Conservation (phyloP, 2,329 filamentous ascomycete species). For the Penicillium nordicum region DNA sequence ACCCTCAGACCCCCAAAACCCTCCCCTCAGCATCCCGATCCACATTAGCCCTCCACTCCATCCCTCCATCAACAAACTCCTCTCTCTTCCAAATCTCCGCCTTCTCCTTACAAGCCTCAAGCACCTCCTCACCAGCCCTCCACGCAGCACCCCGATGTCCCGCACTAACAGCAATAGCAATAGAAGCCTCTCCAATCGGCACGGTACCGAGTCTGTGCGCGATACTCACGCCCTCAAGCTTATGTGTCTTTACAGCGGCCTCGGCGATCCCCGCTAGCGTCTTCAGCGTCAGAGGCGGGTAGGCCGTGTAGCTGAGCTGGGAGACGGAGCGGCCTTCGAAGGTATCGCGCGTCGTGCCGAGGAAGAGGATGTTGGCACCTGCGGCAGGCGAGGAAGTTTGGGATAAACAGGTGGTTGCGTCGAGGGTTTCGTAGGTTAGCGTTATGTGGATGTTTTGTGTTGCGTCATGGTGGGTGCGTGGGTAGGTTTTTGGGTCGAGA, state of each 20-base stretch:
- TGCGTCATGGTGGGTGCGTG: constrained; percentile 32
- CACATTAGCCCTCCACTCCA: constrained; percentile 81
- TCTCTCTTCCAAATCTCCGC: constrained; percentile 97
- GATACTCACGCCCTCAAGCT: constrained; percentile 70
- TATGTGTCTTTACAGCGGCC: constrained; percentile 55
- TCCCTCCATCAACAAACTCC: constrained; percentile 70
- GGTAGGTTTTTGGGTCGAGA: constrained; percentile 42
- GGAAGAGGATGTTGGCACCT: constrained; percentile 47
- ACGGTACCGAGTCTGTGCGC: constrained; percentile 81
- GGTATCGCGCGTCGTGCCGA: constrained; percentile 46
- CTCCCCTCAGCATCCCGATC: constrained; percentile 60
- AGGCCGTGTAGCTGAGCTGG: constrained; percentile 45
- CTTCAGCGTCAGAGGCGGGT: constrained; percentile 42
- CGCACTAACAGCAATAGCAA: constrained; percentile 80
- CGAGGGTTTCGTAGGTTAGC: constrained; percentile 42
- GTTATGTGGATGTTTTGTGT: constrained; percentile 41
- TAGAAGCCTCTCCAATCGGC: constrained; percentile 88
- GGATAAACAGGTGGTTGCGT: constrained; percentile 33
- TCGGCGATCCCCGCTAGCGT: constrained; percentile 40
- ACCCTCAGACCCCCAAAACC: not conserved
- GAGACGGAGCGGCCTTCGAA: constrained; percentile 42
- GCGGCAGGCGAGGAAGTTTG: constrained; percentile 42
- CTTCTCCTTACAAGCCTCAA: constrained; percentile 79
- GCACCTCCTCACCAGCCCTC: constrained; percentile 80
- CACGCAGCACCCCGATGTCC: constrained; percentile 82